Evolutionary conservation across 2,329 filamentous ascomycete genomes (phyloP), one percentile per base, ranked within the genome.

Genomic region (Aureobasidium namibiae): DNA sequence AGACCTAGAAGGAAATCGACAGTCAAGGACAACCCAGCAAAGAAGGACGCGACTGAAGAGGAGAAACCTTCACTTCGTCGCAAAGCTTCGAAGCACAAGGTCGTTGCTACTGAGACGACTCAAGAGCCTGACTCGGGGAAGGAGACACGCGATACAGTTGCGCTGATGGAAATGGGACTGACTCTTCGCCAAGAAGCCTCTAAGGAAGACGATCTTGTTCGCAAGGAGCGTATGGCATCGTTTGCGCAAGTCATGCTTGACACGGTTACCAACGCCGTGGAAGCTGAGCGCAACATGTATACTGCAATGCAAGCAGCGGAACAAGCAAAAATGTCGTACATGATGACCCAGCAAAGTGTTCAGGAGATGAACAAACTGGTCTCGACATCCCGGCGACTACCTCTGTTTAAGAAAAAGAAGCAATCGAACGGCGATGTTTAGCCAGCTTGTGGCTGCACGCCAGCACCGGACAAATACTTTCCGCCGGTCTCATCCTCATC

Each of bases 241-340:
- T 65, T 69, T 31, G 67, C 66, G 13, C 52, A 64, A 60, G 66
- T 63, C 7, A 63, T 70, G 44, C 63, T 61, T 46, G 65, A 70
- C 31, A 64, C 65, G 2, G 31, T 67, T 23, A 62, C 65, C 14
- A 65, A 63, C 38, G 64, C 65, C 10, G 62, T 62, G 13, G 64
- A 70, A 50, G 67, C 68, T 7, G 61, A 66, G 45, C 63, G 67
- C 29, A 63, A 54, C 36, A 65, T 67, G 36, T 63, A 67, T 49
- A 64, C 50, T 13, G 68, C 68, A 13, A 61, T 62, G 44, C 54
- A 63, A 24, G 66, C 66, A 18, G 68, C 68, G 13, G 59, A 56
- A 16, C 58, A 61, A 26, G 68, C 68, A 8, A 63, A 65, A 41
- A 34, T 64, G 26, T 62, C 63, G 2, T 68, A 68, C 49, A 63